Evolutionary conservation across 2,329 filamentous ascomycete species (phyloP).

Genomic region (Fusarium miscanthi): DNA sequence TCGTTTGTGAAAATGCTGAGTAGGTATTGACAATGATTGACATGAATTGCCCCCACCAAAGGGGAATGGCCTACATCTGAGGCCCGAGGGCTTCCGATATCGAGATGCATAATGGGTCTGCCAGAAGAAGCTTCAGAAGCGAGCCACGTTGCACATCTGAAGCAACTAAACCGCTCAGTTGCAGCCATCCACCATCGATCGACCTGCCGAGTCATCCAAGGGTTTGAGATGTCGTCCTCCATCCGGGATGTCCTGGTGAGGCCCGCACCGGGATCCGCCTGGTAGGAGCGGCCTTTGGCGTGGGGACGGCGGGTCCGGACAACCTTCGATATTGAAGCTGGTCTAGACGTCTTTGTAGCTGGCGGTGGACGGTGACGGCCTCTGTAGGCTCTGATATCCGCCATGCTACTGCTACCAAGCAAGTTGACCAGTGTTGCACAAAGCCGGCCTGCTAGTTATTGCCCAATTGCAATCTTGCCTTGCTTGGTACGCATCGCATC

Average conservation of each 20-base stretch:
- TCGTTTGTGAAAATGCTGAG: conserved; percentile 13
- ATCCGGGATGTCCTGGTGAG: conserved; percentile 28
- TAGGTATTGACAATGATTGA: conserved; percentile 32
- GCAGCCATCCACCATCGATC: conserved; percentile 37
- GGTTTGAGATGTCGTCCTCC: conserved; percentile 30
- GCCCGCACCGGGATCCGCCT: conserved; percentile 36
- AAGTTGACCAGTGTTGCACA: background rate
- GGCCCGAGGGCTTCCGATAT: conserved; percentile 44
- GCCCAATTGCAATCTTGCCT: background rate
- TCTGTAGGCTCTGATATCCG: background rate
- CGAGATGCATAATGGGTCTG: conserved; percentile 46
- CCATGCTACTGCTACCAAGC: background rate
- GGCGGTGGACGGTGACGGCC: conserved; percentile 8
- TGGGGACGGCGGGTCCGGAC: conserved; percentile 35
- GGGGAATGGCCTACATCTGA: conserved; percentile 34
- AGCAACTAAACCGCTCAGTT: conserved; percentile 47
- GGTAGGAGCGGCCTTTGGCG: conserved; percentile 28
- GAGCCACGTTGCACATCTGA: conserved; percentile 52
- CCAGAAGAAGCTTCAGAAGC: conserved; percentile 45
- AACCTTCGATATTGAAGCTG: conserved; percentile 12
- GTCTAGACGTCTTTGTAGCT: conserved; percentile 18
- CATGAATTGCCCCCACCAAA: conserved; percentile 38
- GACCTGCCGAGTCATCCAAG: conserved; percentile 35
- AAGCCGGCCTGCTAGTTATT: background rate
- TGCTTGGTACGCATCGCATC: conserved; percentile 9